Evolutionary conservation across 179 eudicot species (phyloP).

Genomic region (Amaranthus tricolor): DNA sequence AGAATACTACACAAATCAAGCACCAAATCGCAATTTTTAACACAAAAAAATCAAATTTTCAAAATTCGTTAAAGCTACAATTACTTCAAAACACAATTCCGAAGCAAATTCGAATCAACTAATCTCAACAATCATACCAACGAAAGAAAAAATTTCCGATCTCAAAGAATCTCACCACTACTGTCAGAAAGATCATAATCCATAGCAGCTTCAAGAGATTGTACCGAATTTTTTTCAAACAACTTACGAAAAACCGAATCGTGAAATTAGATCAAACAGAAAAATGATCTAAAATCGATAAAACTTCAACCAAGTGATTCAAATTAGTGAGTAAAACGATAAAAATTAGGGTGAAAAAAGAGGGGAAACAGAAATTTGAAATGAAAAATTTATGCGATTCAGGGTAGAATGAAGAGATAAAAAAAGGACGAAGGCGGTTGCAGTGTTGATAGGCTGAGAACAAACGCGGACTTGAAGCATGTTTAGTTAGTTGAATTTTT

Average conservation of each 20-base stretch:
- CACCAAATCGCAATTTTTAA: no score
- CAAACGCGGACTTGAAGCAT: conserved; percentile 34
- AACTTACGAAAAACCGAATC: no score
- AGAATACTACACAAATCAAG: not conserved
- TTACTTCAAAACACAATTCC: not conserved
- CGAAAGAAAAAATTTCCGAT: not conserved
- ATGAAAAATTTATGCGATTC: conserved; percentile 24
- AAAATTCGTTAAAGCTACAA: not conserved
- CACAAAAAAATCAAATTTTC: not conserved
- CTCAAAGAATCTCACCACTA: conserved; percentile 41
- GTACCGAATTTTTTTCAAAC: not conserved
- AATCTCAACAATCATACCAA: not conserved
- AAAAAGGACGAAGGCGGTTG: conserved; percentile 5
- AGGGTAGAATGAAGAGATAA: conserved; percentile 28
- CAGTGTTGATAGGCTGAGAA: conserved; percentile 26
- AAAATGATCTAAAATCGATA: no score
- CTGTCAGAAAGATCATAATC: conserved; percentile 45
- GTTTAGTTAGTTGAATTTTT: conserved; percentile 14
- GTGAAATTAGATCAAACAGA: no score
- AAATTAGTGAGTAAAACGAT: no score
- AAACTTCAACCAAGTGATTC: no score
- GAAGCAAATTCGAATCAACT: no score
- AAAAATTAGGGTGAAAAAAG: conserved; percentile 20
- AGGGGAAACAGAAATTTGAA: conserved; percentile 12
- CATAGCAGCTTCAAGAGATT: conserved; percentile 26